These are phyloP conservation scores for Escallonia herrerae DNA, from an alignment of 129 eudicot species.

Conservation along the genomic window DNA sequence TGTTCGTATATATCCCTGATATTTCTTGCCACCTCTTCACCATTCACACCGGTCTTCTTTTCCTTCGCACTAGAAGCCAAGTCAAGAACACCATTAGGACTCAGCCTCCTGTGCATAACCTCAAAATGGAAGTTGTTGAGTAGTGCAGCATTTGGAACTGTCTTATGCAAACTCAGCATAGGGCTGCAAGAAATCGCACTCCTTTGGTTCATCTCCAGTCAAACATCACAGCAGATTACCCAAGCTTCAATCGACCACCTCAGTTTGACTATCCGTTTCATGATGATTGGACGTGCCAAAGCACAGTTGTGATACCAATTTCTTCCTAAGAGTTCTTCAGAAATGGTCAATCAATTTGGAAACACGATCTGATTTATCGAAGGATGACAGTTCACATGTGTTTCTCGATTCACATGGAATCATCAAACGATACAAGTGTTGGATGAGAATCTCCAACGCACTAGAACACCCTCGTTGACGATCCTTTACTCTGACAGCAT, in stretches of 20 bases:
- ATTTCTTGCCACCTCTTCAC: too few species aligned
- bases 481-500: too few species aligned
- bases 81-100: not conserved
- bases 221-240: not conserved
- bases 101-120: not conserved
- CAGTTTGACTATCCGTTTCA: not conserved
- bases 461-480: too few species aligned
- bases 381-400: not conserved
- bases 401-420: too few species aligned
- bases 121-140: not conserved
- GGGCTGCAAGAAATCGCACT: not conserved
- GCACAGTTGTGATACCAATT: not conserved
- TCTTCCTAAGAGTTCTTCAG: not conserved
- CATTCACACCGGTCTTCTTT: not conserved
- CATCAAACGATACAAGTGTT: too few species aligned
- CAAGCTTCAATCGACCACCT: not conserved
- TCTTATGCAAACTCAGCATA: not conserved
- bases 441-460: too few species aligned
- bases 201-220: not conserved
- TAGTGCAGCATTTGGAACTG: not conserved
- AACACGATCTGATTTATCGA: not conserved
- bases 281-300: not conserved
- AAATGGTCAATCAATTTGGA: not conserved
- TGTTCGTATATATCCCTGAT: too few species aligned
- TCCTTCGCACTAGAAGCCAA: not conserved